A percentile compares a stretch with the other conserved stretches of the same genome.
Conservation (phyloP, 2,329 filamentous ascomycete species). For the Diaporthe vaccinii region DNA sequence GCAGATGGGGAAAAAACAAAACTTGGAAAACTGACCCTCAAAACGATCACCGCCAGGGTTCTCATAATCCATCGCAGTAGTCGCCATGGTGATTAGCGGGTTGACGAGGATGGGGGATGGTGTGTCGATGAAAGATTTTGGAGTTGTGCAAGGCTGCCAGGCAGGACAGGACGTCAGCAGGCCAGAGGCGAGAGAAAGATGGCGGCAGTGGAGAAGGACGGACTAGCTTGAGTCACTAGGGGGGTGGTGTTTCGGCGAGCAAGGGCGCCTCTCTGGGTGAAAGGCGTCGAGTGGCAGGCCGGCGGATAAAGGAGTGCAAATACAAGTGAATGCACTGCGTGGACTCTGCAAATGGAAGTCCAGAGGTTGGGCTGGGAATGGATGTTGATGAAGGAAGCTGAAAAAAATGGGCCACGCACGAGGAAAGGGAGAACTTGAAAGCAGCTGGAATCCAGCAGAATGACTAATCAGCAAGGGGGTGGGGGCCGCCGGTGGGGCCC, state of each 20-base stretch:
- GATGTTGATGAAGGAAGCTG: constrained; percentile 39
- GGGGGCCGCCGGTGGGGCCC: not conserved
- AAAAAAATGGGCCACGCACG: constrained; percentile 39
- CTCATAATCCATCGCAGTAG: constrained; percentile 79
- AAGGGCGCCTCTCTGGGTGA: constrained; percentile 1
- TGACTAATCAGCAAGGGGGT: constrained; percentile 16
- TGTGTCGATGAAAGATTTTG: constrained; percentile 31
- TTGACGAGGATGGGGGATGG: constrained; percentile 34
- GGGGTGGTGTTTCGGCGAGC: not conserved
- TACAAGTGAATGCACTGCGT: constrained; percentile 19
- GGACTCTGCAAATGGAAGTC: constrained; percentile 21
- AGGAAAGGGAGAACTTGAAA: constrained; percentile 38
- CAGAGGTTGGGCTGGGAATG: constrained; percentile 25
- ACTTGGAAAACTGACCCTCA: constrained; percentile 65
- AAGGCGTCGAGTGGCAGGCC: not conserved
- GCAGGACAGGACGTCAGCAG: constrained; percentile 24
- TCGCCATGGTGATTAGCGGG: constrained; percentile 64
- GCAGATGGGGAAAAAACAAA: constrained; percentile 31
- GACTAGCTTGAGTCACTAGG: constrained; percentile 10
- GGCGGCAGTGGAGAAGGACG: not conserved
- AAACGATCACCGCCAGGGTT: constrained; percentile 76
- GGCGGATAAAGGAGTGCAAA: constrained; percentile 17
- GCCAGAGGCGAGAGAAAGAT: not conserved
- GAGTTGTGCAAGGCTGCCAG: constrained; percentile 26
- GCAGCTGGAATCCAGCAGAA: constrained; percentile 8